Percentiles rank a stretch among this genome's conserved stretches.
These are phyloP conservation scores for Sungouiella blattae DNA, from an alignment of 805 yeast genomes.

Conservation along the genomic window DNA sequence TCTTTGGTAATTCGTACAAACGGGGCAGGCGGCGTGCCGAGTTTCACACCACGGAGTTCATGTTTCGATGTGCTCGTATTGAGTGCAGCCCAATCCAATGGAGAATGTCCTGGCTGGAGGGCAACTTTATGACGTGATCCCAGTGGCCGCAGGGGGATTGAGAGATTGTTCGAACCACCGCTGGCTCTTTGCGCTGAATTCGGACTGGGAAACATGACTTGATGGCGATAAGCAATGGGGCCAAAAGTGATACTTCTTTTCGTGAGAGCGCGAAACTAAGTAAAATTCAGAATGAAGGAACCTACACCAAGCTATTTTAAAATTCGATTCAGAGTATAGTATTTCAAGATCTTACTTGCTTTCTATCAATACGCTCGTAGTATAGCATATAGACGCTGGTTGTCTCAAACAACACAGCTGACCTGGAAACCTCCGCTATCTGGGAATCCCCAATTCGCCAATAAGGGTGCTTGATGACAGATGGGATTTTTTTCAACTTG, in stretches of 20 bases:
- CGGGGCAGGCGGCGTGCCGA: slow-evolving; percentile 50
- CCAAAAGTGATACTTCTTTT: no score
- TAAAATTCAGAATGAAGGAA: no score
- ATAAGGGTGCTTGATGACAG: slow-evolving; percentile 56
- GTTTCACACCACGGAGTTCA: slow-evolving; percentile 52
- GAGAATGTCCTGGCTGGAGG: slow-evolving; percentile 77
- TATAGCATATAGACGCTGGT: slow-evolving; percentile 82
- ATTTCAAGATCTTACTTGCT: slow-evolving; percentile 4
- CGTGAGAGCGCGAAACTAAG: no score
- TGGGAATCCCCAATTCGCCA: slow-evolving; percentile 85
- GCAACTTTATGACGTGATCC: slow-evolving; percentile 47
- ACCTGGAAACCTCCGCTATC: slow-evolving; percentile 56
- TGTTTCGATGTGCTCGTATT: slow-evolving; percentile 41
- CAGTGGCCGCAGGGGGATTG: slow-evolving; percentile 11
- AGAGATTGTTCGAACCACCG: slow-evolving; percentile 7
- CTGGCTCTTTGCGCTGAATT: slow-evolving; percentile 36
- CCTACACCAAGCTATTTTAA: not conserved
- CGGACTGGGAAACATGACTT: slow-evolving; percentile 19
- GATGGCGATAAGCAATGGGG: no score
- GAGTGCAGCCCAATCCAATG: slow-evolving; percentile 78
- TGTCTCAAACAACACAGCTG: slow-evolving; percentile 62
- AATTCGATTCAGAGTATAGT: no score
- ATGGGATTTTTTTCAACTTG: slow-evolving; percentile 51
- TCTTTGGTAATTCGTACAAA: slow-evolving; percentile 49
- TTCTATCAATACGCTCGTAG: slow-evolving; percentile 57